A percentile compares a stretch with the other conserved stretches of the same genome.
Evolutionary conservation across 1,284 basidiomycete genomes (phyloP).

Genomic region (Rhodotorula sp.): DNA sequence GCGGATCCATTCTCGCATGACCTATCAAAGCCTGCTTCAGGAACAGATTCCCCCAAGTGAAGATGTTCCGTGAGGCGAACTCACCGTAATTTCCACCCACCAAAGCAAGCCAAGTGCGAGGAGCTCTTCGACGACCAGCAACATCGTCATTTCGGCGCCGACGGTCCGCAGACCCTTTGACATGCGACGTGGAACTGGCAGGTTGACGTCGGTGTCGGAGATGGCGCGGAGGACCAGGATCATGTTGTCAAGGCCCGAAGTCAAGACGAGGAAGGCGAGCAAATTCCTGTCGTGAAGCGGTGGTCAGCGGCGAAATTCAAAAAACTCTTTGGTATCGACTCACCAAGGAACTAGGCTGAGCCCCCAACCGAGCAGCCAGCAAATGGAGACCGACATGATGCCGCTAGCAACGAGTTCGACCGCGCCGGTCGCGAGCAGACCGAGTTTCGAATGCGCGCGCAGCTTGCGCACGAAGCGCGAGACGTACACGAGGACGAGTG

Average conservation of each 20-base stretch:
- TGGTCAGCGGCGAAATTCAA: neutral
- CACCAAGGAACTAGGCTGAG: constrained; percentile 85
- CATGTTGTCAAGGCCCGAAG: constrained; percentile 95
- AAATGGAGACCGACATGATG: constrained; percentile 86
- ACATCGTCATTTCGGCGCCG: constrained; percentile 86
- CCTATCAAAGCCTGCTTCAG: constrained; percentile 49
- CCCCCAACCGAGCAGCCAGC: constrained; percentile 76
- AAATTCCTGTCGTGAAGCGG: constrained; percentile 53
- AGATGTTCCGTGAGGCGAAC: constrained; percentile 53
- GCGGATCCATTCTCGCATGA: constrained; percentile 87
- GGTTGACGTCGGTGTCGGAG: constrained; percentile 78
- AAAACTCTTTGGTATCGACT: too few relatives aligned
- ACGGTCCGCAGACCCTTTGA: constrained; percentile 82
- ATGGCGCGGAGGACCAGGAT: constrained; percentile 88
- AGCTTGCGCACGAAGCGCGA: constrained; percentile 58
- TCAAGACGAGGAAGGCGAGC: constrained; percentile 88
- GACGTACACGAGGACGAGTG: constrained; percentile 73
- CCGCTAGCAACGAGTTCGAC: constrained; percentile 89
- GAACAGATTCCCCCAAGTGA: constrained; percentile 39
- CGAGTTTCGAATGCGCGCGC: constrained; percentile 84
- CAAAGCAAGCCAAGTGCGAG: constrained; percentile 75
- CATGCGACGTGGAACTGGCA: constrained; percentile 88
- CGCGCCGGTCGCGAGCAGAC: constrained; percentile 87
- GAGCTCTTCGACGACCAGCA: constrained; percentile 78
- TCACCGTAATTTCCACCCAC: constrained; percentile 50